phyloP scores from a whole-genome alignment of 2,329 filamentous ascomycete genomes.

The Zymoseptoria tritici region DNA sequence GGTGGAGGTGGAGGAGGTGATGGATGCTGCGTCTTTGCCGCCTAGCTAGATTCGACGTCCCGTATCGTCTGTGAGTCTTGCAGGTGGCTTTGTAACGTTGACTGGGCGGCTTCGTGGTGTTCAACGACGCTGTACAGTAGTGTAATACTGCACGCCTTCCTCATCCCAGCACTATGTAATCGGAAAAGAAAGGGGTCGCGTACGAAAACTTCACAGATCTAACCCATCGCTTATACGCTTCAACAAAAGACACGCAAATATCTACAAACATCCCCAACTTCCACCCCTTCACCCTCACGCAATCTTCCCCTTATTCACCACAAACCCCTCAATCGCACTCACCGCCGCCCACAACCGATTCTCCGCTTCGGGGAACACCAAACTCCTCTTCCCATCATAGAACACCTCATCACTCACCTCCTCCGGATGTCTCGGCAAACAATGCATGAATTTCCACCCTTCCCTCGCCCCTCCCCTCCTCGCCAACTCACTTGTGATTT shows the following conservation, averaged over 20 bases:
- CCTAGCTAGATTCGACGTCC: conserved; percentile 58
- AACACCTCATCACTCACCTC: conserved; percentile 95
- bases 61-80: neutral
- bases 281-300: neutral
- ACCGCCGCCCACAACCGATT: conserved; percentile 90
- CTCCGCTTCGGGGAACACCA: conserved; percentile 91
- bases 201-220: neutral
- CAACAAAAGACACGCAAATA: neutral
- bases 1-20: conserved; percentile 89
- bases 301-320: conserved; percentile 88
- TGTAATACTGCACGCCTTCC: neutral
- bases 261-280: neutral
- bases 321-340: conserved; percentile 73
- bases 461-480: conserved; percentile 77
- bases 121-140: neutral
- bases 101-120: neutral
- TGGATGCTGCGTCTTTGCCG: conserved; percentile 87
- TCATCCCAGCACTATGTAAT: neutral
- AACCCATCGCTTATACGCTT: neutral
- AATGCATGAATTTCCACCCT: conserved; percentile 98
- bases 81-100: neutral
- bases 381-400: conserved; percentile 59
- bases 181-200: neutral
- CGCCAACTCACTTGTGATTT: conserved; percentile 81
- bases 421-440: conserved; percentile 81